A percentile compares a stretch with the other conserved stretches of the same genome.
Conservation (phyloP, 306 rosid genomes). For the Vicia faba region DNA sequence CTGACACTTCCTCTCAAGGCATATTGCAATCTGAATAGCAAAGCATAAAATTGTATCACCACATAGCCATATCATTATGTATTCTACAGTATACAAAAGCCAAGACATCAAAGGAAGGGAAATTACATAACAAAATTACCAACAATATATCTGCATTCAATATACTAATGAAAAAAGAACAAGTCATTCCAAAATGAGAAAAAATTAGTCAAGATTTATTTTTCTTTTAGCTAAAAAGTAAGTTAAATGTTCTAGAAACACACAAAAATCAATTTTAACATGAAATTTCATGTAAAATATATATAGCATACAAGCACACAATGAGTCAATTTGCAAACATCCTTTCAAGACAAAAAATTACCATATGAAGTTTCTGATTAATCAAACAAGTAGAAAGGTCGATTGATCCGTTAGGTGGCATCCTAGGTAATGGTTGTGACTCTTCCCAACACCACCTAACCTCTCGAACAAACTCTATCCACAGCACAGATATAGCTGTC, state of each 20-base stretch:
- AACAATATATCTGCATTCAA: conserved; percentile 5
- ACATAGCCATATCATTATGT: conserved; percentile 27
- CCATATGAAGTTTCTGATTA: conserved; percentile 93
- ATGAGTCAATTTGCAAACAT: conserved; percentile 33
- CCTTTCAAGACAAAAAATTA: conserved; percentile 45
- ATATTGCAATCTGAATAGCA: conserved; percentile 79
- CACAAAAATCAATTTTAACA: conserved; percentile 18
- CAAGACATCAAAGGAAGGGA: conserved; percentile 20
- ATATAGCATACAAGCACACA: conserved; percentile 22
- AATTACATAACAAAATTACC: conserved; percentile 34
- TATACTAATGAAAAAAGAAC: conserved; percentile 11
- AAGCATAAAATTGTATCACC: conserved; percentile 32
- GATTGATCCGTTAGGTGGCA: conserved; percentile 70
- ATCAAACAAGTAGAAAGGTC: conserved; percentile 88
- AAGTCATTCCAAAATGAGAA: conserved; percentile 26
- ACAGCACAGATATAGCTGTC: conserved; percentile 81
- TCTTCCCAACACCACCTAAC: conserved; percentile 99
- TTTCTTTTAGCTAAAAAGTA: conserved; percentile 9
- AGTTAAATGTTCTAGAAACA: conserved; percentile 25
- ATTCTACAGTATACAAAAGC: conserved; percentile 20
- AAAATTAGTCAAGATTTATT: not conserved
- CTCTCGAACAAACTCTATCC: conserved; percentile 97
- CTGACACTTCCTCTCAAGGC: conserved; percentile 77
- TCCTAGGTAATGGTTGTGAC: conserved; percentile 83
- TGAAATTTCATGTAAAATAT: conserved; percentile 16